Conservation (phyloP, 129 eudicot genomes). For the Scalesia atractyloides region DNA sequence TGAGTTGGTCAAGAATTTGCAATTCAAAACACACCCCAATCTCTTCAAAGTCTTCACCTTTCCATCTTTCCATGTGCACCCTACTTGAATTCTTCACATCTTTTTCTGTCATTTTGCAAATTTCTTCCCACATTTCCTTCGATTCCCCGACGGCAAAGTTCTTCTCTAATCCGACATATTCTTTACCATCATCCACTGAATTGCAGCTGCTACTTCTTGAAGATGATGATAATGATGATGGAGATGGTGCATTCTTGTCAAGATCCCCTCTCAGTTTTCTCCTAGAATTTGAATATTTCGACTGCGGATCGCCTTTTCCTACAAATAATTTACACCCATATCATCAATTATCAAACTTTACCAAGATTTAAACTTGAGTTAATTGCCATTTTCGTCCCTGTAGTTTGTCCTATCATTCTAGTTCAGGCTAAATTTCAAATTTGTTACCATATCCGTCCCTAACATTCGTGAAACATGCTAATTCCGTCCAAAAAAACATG, state of each 20-base stretch:
- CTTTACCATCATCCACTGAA: conserved; percentile 23
- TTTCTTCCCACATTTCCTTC: conserved; percentile 47
- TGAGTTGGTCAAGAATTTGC: conserved; percentile 62
- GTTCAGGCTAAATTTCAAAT: no score
- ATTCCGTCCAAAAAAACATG: no score
- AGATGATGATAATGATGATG: conserved; percentile 17
- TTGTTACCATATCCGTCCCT: no score
- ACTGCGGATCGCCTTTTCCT: conserved; percentile 48
- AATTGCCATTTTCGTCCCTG: no score
- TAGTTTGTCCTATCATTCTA: no score
- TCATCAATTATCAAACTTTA: conserved; percentile 17
- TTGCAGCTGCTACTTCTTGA: conserved; percentile 6
- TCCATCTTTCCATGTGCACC: conserved; percentile 36
- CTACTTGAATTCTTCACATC: conserved; percentile 48
- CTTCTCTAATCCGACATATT: conserved; percentile 22
- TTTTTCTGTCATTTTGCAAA: conserved; percentile 50
- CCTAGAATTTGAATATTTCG: conserved; percentile 40
- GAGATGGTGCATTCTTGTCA: conserved; percentile 36
- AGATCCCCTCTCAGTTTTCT: conserved; percentile 52
- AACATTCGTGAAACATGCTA: no score
- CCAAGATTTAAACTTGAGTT: not conserved
- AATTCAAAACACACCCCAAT: conserved; percentile 45
- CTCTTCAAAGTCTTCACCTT: conserved; percentile 48
- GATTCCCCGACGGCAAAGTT: conserved; percentile 17
- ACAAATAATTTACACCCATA: conserved; percentile 25